Evolutionary conservation across 2,329 filamentous ascomycete genomes (phyloP).

Genomic region (Aspergillus fumigatus): DNA sequence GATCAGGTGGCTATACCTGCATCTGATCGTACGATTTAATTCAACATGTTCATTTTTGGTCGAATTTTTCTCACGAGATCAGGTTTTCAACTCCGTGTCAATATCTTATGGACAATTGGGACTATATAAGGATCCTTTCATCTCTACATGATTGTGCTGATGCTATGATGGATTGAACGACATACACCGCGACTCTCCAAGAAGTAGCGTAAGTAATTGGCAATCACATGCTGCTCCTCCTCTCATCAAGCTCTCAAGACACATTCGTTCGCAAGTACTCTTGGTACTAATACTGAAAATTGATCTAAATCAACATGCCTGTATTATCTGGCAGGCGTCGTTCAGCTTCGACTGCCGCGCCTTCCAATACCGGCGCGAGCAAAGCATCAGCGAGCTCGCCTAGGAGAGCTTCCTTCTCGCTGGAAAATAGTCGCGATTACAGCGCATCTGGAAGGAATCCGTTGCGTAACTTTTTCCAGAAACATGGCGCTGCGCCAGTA

Average conservation of each 20-base stretch:
- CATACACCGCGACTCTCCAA: not conserved
- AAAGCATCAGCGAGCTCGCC: not conserved
- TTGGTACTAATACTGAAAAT: not conserved
- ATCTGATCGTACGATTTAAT: not conserved
- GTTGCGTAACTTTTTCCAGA: not conserved
- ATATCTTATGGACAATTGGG: not conserved
- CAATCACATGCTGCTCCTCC: not conserved
- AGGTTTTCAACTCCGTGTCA: not conserved
- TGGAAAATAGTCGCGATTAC: not conserved
- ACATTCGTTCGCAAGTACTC: not conserved
- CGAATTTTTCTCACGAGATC: not conserved
- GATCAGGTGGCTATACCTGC: not conserved
- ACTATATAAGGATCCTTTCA: not conserved
- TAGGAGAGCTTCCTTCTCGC: not conserved
- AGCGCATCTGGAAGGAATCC: not conserved
- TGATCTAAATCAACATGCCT: not conserved
- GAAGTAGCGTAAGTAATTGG: not conserved
- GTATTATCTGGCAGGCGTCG: not conserved
- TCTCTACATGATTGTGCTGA: not conserved
- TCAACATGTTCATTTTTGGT: not conserved
- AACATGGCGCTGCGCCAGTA: not conserved
- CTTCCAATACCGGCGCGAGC: not conserved
- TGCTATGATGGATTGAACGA: not conserved
- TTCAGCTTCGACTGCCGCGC: not conserved
- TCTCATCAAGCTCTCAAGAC: not conserved